Percentiles rank a stretch among this genome's conserved stretches.
Conservation (phyloP, 1,284 basidiomycete species). For the Cryptococcus depauperatus region DNA sequence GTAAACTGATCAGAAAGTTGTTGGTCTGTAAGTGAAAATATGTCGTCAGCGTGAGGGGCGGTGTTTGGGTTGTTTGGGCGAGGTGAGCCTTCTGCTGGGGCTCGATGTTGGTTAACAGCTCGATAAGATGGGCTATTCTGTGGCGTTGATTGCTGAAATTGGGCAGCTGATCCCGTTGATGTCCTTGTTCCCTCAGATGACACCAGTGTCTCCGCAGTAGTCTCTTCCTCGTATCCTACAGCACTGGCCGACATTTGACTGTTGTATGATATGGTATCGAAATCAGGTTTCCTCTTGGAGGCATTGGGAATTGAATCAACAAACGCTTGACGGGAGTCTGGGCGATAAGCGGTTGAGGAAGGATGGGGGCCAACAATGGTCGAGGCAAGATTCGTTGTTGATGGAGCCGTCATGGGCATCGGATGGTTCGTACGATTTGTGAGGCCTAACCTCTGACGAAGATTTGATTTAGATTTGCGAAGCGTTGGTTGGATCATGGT, state of each 20-base stretch:
- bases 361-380: constrained; percentile 14
- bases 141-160: background rate
- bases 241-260: constrained; percentile 5
- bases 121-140: background rate
- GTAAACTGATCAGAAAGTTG: constrained; percentile 32
- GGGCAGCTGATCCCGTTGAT: background rate
- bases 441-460: constrained; percentile 34
- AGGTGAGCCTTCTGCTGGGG: background rate
- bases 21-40: constrained; percentile 32
- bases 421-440: constrained; percentile 9
- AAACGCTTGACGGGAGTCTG: constrained; percentile 22
- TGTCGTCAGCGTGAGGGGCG: constrained; percentile 13
- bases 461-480: constrained; percentile 33
- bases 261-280: constrained; percentile 29
- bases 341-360: constrained; percentile 6
- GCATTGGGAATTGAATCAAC: constrained; percentile 14
- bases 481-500: constrained; percentile 16
- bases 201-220: background rate
- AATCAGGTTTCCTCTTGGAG: constrained; percentile 6
- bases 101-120: background rate
- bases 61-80: constrained; percentile 6
- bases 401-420: constrained; percentile 3
- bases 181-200: background rate
- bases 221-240: background rate
- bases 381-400: constrained; percentile 4